phyloP scores from a whole-genome alignment of 768 basidiomycete species.

The Termitomyces heimii region DNA sequence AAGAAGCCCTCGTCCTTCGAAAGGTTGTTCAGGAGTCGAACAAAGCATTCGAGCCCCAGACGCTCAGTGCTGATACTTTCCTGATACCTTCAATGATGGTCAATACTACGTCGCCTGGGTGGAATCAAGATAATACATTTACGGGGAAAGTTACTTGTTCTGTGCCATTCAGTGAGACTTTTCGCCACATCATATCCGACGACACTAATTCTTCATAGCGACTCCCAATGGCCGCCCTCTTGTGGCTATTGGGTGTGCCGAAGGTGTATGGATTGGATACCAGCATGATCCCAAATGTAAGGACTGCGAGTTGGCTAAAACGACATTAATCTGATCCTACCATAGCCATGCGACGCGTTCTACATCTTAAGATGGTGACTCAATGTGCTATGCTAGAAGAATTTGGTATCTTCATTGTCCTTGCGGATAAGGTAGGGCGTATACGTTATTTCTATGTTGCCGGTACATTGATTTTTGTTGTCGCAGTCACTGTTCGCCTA shows the following conservation, averaged over 20 bases:
- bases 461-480: not conserved
- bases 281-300: constrained; percentile 82
- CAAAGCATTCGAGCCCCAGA: constrained; percentile 92
- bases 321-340: not conserved
- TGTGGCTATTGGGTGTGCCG: constrained; percentile 90
- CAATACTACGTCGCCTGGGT: constrained; percentile 44
- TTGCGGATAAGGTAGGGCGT: constrained; percentile 81
- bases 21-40: constrained; percentile 88
- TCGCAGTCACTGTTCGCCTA: constrained; percentile 82
- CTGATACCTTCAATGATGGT: constrained; percentile 61
- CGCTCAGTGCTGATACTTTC: constrained; percentile 86
- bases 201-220: constrained; percentile 35
- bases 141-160: constrained; percentile 91
- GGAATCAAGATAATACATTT: constrained; percentile 70
- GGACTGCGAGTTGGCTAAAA: constrained; percentile 14
- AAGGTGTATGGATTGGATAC: constrained; percentile 98
- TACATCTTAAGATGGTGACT: constrained; percentile 90
- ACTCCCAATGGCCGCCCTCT: constrained; percentile 82
- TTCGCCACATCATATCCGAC: not conserved
- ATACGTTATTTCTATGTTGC: not conserved
- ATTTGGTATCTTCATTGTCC: constrained; percentile 92
- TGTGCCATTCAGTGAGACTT: constrained; percentile 78
- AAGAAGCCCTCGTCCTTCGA: constrained; percentile 82
- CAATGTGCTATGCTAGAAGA: constrained; percentile 96
- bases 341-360: constrained; percentile 84